Evolutionary conservation across 495 filamentous ascomycete genomes (phyloP), one percentile per base, ranked within the genome.

Genomic region (Neurospora sp.): DNA sequence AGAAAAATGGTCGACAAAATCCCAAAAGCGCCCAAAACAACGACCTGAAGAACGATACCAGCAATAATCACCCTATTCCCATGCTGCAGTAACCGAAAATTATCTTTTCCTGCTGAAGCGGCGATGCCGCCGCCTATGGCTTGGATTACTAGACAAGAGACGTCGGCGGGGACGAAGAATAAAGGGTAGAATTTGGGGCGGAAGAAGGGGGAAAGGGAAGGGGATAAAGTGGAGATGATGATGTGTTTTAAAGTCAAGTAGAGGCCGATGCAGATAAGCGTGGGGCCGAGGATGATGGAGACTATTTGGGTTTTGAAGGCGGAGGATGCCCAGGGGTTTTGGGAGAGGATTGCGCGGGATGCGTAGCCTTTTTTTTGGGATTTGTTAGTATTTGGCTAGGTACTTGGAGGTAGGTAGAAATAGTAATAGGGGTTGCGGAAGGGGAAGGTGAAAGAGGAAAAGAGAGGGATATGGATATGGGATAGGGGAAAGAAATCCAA

Each of bases 61-160:
- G 90, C 86, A 72, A 94, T 90, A 80, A 92, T 92, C 72, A 90
- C 86, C 74, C 90, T 79, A 80, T 92, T 90, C 2, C 89, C 89
- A 39, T 77, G 74, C 35, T 81, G 75, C 46, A 83, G 76, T n/a
- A 85, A 75, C 16, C 75, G 66, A 6, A 73, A 49, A 70, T 83
- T 74, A 72, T 85, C 79, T 71, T 81, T 74, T 18, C 80, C 81
- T 11, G 86, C 87, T 0, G 83, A 77, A 0, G 88, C 87, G 5
- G 90, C 90, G 70, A 91, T 85, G 49, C 86, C 88, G 70, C 90
- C 91, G 72, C 91, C 91, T 14, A 89, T 86, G 70, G 87, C 91
- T 79, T 93, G 91, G 69, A 92, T 78, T 42, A 90, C 74, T 3
- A 93, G 81, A 69, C 89, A 91, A 16, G 88, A 86, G 20, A 91